Evolutionary conservation across 2,329 filamentous ascomycete species (phyloP).

Genomic region (Diplodia scrobiculata): DNA sequence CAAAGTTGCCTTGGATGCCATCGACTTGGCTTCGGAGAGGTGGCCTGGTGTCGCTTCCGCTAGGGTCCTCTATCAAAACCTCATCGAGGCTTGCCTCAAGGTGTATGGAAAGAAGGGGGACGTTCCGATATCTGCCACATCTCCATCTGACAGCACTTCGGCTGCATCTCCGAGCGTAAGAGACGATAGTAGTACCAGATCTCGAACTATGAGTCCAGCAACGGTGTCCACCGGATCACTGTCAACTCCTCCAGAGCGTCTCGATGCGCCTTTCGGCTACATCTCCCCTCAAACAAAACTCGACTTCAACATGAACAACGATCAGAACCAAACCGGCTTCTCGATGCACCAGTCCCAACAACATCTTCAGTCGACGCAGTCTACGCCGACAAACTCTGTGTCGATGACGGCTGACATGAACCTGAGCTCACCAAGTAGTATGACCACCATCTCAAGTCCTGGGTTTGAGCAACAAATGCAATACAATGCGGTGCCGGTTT

Average conservation of each 20-base stretch:
- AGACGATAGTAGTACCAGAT: slow-evolving; percentile 49
- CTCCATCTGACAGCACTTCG: slow-evolving; percentile 52
- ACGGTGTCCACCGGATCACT: slow-evolving; percentile 45
- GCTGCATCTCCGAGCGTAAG: slow-evolving; percentile 40
- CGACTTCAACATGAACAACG: slow-evolving; percentile 33
- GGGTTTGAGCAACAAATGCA: slow-evolving; percentile 24
- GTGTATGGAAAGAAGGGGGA: slow-evolving; percentile 71
- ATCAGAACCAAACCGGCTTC: slow-evolving; percentile 34
- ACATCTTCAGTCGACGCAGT: slow-evolving; percentile 36
- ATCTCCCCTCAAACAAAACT: slow-evolving; percentile 40
- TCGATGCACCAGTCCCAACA: slow-evolving; percentile 33
- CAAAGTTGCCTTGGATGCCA: slow-evolving; percentile 72
- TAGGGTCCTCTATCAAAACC: slow-evolving; percentile 80
- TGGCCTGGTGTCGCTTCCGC: slow-evolving; percentile 91
- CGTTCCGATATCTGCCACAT: slow-evolving; percentile 52
- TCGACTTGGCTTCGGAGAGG: slow-evolving; percentile 76
- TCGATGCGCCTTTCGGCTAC: slow-evolving; percentile 43
- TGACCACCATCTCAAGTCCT: slow-evolving; percentile 8
- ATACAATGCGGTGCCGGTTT: slow-evolving; percentile 42
- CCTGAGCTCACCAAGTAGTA: slow-evolving; percentile 11
- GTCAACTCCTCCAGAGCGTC: slow-evolving; percentile 43
- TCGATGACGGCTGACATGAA: slow-evolving; percentile 13
- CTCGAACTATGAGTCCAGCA: slow-evolving; percentile 51
- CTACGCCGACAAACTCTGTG: slow-evolving; percentile 30
- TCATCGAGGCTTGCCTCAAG: slow-evolving; percentile 82